A percentile compares a stretch with the other conserved stretches of the same genome.
Evolutionary conservation across 148 eudicot species (phyloP).

Genomic region (Rhododendron kiyosumense): DNA sequence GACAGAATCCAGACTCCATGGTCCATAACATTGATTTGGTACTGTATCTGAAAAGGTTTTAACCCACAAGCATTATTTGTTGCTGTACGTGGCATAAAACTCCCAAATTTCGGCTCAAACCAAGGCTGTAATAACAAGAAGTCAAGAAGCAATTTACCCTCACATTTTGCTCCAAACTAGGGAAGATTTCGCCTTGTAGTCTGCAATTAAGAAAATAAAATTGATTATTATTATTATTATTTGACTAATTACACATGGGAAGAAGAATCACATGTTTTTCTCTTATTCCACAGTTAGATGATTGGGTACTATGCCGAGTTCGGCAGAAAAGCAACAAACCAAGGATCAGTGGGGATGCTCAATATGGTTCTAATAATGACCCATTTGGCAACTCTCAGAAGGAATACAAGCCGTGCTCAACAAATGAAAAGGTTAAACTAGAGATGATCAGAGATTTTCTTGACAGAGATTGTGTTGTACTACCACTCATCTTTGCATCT

Average conservation of each 20-base stretch:
- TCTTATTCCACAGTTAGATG: constrained; percentile 30
- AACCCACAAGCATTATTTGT: background rate
- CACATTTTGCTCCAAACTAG: background rate
- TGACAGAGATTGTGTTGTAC: constrained; percentile 13
- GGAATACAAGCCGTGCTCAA: constrained; percentile 25
- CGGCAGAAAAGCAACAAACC: constrained; percentile 45
- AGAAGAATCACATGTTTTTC: background rate
- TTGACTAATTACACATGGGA: background rate
- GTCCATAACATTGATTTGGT: background rate
- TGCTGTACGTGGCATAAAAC: background rate
- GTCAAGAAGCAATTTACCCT: background rate
- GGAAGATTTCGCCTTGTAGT: background rate
- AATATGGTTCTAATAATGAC: constrained; percentile 13
- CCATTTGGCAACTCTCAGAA: constrained; percentile 9
- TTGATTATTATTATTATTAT: background rate
- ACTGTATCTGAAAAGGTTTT: background rate
- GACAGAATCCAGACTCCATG: background rate
- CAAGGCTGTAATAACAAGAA: background rate
- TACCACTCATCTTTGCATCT: constrained; percentile 12
- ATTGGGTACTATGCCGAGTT: constrained; percentile 45
- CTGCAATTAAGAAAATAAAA: background rate
- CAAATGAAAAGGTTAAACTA: background rate
- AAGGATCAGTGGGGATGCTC: constrained; percentile 25
- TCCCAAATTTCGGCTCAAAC: background rate
- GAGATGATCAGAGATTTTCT: constrained; percentile 4